Conservation (phyloP, 768 basidiomycete species). For the Tephrocybe sp. region DNA sequence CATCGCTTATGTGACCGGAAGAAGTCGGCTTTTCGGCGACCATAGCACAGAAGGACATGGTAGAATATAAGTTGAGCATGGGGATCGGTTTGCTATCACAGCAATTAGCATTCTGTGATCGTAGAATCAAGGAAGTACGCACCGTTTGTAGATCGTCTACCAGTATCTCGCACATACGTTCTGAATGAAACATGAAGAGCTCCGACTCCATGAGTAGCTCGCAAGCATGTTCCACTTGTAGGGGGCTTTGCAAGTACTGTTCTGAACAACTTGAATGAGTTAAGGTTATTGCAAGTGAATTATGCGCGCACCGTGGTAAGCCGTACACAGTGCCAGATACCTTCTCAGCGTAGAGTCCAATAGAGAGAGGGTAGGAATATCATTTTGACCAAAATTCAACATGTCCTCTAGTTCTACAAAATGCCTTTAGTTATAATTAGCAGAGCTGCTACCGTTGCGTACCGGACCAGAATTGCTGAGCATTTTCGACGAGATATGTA, state of each 20-base stretch:
- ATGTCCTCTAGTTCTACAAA: slow-evolving; percentile 84
- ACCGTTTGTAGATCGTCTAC: slow-evolving; percentile 69
- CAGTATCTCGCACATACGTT: slow-evolving; percentile 84
- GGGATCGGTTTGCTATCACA: slow-evolving; percentile 74
- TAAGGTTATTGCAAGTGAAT: background rate
- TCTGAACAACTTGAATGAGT: slow-evolving; percentile 48
- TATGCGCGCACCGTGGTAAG: slow-evolving; percentile 75
- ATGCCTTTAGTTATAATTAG: background rate
- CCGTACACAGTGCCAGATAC: slow-evolving; percentile 76
- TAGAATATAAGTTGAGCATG: slow-evolving; percentile 81
- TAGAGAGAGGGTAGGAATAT: slow-evolving; percentile 61
- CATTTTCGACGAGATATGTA: slow-evolving; percentile 77
- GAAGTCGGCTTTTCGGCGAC: slow-evolving; percentile 65
- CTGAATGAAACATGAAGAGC: slow-evolving; percentile 88
- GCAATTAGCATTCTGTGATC: slow-evolving; percentile 9
- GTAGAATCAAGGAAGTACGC: slow-evolving; percentile 24
- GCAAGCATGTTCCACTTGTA: slow-evolving; percentile 86
- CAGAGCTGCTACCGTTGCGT: slow-evolving; percentile 24
- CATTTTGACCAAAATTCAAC: slow-evolving; percentile 62
- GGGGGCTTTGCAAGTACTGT: slow-evolving; percentile 78
- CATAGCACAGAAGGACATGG: slow-evolving; percentile 73
- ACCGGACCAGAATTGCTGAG: slow-evolving; percentile 93
- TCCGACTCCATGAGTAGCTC: slow-evolving; percentile 77
- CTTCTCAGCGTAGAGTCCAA: slow-evolving; percentile 80
- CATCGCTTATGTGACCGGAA: slow-evolving; percentile 83